Evolutionary conservation across 495 filamentous ascomycete genomes (phyloP), one percentile per base, ranked within the genome.

Genomic region (Lasiosphaeris hirsuta): DNA sequence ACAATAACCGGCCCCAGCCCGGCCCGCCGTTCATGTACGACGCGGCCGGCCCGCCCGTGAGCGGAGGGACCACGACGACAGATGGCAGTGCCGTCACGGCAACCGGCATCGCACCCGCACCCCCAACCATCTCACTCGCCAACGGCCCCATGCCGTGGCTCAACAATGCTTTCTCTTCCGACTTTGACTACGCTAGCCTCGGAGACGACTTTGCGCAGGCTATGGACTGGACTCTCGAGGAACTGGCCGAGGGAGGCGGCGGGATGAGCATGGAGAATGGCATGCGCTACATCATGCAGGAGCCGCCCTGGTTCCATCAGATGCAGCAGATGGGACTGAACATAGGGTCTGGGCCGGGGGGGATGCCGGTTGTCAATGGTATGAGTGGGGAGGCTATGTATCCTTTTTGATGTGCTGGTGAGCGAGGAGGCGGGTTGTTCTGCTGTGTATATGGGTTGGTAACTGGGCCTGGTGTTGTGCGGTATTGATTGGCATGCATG

Each of bases 131-230:
- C 10, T 19, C 45, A 44, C 35, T 15, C 10, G 30, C 30, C 43
- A 38, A 35, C 4, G 54, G 41, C 23, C 23, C 66, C 19, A 58
- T 66, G 61, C 70, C 69, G 13, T 76, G 65, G 72, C 51, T 68
- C 13, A 57, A 61, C 52, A 63, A 56, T 18, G 58, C 62, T 1
- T 67, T 75, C 17, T 61, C 61, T 6, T 51, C 59, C 17, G 75
- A 76, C 36, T 65, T 78, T 15, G 70, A 74, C 54, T 77, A 72
- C 46, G 41, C 60, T 11, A 63, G 47, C 15, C 60, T 74, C 3
- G 76, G 73, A 7, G 76, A 75, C 57, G 73, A 73, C 10, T 76
- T 80, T 46, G 76, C 78, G 49, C 74, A 80, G 46, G 79, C 76
- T 4, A 74, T 82, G 67, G 78, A 76, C 19, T 71, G 81, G 62